Evolutionary conservation across 2,329 filamentous ascomycete species (phyloP).

Genomic region (Epichloe bromicola): DNA sequence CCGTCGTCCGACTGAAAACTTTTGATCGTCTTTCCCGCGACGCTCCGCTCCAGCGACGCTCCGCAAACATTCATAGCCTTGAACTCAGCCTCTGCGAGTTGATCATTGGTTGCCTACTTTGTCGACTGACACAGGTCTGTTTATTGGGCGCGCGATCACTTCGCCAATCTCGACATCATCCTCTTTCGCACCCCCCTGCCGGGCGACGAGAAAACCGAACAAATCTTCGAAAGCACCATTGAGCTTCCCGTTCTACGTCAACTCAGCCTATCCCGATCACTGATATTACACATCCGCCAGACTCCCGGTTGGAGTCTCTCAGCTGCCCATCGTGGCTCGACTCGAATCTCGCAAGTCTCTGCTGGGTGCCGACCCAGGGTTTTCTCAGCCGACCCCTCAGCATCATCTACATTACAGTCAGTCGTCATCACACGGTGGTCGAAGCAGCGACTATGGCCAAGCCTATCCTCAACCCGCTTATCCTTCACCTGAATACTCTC

Average conservation of each 20-base stretch:
- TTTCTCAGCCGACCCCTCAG: constrained; percentile 19
- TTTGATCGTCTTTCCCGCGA: neutral
- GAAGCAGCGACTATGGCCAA: constrained; percentile 18
- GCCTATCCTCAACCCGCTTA: constrained; percentile 20
- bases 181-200: neutral
- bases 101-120: neutral
- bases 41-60: too few relatives aligned
- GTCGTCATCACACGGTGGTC: constrained; percentile 5
- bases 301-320: constrained; percentile 25
- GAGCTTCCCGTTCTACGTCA: neutral
- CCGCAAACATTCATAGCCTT: neutral
- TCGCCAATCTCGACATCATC: neutral
- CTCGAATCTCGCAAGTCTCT: constrained; percentile 28
- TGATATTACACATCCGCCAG: constrained; percentile 5
- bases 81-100: neutral
- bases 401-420: constrained; percentile 14
- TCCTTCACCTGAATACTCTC: constrained; percentile 16
- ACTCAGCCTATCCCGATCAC: neutral
- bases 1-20: too few relatives aligned
- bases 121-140: neutral
- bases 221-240: neutral
- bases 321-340: constrained; percentile 25
- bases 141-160: neutral
- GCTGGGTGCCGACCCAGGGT: constrained; percentile 25
- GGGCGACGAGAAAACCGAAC: neutral